A percentile compares a stretch with the other conserved stretches of the same genome.
phyloP scores from a whole-genome alignment of 2,329 filamentous ascomycete species.

The Ceratocystis papillata region DNA sequence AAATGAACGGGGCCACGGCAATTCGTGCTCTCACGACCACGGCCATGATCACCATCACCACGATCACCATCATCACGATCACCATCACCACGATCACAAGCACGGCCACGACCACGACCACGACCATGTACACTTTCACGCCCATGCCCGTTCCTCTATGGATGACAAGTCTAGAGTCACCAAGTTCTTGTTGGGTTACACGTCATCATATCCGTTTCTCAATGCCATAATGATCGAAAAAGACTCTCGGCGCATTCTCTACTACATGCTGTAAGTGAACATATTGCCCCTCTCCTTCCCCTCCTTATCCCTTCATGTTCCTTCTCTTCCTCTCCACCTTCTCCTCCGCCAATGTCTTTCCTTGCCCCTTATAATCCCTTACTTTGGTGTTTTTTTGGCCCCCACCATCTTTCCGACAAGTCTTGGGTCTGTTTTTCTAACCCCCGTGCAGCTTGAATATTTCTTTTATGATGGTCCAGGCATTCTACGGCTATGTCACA shows the following conservation, averaged over 20 bases:
- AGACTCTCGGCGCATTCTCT: constrained; percentile 89
- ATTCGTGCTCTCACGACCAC: constrained; percentile 26
- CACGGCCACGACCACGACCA: constrained; percentile 28
- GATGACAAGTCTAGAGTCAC: constrained; percentile 52
- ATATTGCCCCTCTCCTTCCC: neutral
- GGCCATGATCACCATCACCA: constrained; percentile 28
- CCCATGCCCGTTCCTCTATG: constrained; percentile 26
- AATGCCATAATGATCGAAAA: constrained; percentile 81
- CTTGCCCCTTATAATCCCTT: constrained; percentile 4
- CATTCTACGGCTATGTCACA: constrained; percentile 85
- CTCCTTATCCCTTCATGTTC: neutral
- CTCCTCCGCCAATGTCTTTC: neutral
- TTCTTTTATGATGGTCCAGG: constrained; percentile 85
- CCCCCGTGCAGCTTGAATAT: constrained; percentile 63
- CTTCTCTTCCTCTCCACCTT: neutral
- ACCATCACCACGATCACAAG: constrained; percentile 29
- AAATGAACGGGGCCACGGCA: constrained; percentile 27
- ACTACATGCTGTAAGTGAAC: constrained; percentile 72
- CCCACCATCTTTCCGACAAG: neutral
- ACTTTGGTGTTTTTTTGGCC: neutral
- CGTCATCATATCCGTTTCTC: constrained; percentile 62
- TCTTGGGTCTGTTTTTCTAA: neutral
- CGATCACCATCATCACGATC: constrained; percentile 24
- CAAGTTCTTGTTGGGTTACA: constrained; percentile 56
- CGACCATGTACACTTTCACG: constrained; percentile 28